These are phyloP conservation scores for Rhizodiscina lignyota DNA, from an alignment of 495 filamentous ascomycete species.

Conservation along the genomic window DNA sequence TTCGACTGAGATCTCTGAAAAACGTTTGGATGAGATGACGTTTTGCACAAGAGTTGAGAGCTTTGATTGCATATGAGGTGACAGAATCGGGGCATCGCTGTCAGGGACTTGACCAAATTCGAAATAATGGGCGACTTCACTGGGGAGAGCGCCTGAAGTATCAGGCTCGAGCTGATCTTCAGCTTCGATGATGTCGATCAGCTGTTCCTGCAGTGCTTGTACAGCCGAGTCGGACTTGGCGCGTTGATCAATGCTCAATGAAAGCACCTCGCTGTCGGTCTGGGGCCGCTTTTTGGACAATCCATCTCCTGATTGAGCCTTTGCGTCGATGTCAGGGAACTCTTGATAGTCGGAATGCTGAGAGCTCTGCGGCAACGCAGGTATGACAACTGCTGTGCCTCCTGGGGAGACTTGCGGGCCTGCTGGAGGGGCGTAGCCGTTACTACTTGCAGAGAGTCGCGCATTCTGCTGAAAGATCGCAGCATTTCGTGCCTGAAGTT, in stretches of 20 bases:
- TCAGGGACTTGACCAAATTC: conserved; percentile 22
- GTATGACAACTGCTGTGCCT: conserved; percentile 6
- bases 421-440: not conserved
- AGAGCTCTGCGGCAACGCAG: conserved; percentile 6
- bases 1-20: conserved; percentile 54
- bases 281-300: not conserved
- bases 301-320: not conserved
- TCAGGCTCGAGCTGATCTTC: conserved; percentile 49
- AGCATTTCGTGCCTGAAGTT: conserved; percentile 1
- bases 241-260: not conserved
- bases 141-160: conserved; percentile 19
- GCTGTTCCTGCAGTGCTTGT: conserved; percentile 44
- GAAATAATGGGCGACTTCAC: conserved; percentile 29
- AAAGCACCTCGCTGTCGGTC: not conserved
- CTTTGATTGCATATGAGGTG: conserved; percentile 44
- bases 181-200: conserved; percentile 61
- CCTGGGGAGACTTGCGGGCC: not conserved
- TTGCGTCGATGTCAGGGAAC: conserved; percentile 2
- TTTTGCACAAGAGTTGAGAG: conserved; percentile 56
- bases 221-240: conserved; percentile 53
- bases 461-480: not conserved
- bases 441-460: not conserved
- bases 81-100: conserved; percentile 43
- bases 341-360: conserved; percentile 4
- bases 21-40: conserved; percentile 47